Percentiles rank a stretch among this genome's conserved stretches.
phyloP scores from a whole-genome alignment of 805 yeast genomes.

The Kluyveromyces siamensis region DNA sequence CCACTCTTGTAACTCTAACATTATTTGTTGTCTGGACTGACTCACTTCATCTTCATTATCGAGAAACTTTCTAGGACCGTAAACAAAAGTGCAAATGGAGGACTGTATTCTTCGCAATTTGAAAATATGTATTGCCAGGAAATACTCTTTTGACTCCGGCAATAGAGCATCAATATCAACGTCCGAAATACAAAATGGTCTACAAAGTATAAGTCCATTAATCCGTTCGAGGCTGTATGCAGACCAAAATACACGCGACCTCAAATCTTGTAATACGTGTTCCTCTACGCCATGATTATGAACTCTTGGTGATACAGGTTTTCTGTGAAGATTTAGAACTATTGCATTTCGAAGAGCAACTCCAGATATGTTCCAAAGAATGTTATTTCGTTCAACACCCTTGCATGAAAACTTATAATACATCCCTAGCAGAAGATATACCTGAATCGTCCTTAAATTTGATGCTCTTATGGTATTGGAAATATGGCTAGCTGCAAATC shows the following conservation, averaged over 20 bases:
- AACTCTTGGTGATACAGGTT: conserved; percentile 12
- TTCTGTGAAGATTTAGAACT: conserved; percentile 26
- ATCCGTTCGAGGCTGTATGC: conserved; percentile 30
- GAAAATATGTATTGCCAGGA: conserved; percentile 24
- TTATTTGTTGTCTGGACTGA: conserved; percentile 22
- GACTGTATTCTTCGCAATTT: conserved; percentile 27
- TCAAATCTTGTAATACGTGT: conserved; percentile 11
- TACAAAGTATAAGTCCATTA: conserved; percentile 28
- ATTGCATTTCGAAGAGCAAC: conserved; percentile 21
- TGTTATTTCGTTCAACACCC: conserved; percentile 4
- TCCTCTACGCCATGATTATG: conserved; percentile 3
- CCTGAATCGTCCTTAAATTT: conserved; percentile 25
- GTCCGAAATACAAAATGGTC: conserved; percentile 32
- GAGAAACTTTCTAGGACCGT: conserved; percentile 19
- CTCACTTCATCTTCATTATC: conserved; percentile 20
- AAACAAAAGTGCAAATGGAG: conserved; percentile 28
- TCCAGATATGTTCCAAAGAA: conserved; percentile 4
- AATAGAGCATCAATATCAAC: conserved; percentile 27
- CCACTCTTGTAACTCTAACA: conserved; percentile 29
- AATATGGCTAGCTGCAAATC: conserved; percentile 21
- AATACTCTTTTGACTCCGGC: conserved; percentile 15
- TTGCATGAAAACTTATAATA: conserved; percentile 28
- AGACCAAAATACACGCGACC: conserved; percentile 28
- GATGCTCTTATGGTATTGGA: conserved; percentile 14
- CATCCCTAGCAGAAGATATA: conserved; percentile 16